Evolutionary conservation across 1,284 basidiomycete genomes (phyloP).

Genomic region (Trichosporon ovoides): DNA sequence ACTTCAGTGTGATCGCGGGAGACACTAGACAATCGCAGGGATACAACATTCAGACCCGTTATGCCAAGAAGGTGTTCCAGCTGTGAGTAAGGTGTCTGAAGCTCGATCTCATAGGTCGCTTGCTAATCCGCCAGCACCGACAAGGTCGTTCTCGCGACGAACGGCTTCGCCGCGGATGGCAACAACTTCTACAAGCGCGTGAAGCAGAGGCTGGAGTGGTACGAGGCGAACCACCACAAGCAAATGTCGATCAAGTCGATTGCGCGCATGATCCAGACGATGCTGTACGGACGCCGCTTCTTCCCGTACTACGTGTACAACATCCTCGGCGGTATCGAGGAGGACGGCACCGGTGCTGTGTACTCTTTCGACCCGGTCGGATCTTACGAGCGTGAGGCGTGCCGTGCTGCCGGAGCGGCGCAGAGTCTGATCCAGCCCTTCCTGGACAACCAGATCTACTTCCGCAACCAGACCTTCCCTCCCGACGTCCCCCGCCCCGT

Average conservation of each 20-base stretch:
- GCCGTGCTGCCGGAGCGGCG: conserved; percentile 87
- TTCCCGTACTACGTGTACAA: conserved; percentile 97
- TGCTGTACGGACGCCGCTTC: conserved; percentile 88
- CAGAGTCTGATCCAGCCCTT: conserved; percentile 87
- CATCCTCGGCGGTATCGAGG: conserved; percentile 88
- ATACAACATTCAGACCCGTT: conserved; percentile 90
- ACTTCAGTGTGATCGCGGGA: conserved; percentile 87
- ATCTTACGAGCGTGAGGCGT: conserved; percentile 89
- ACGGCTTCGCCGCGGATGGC: conserved; percentile 91
- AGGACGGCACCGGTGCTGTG: conserved; percentile 86
- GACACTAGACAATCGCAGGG: conserved; percentile 93
- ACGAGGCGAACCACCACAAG: conserved; percentile 86
- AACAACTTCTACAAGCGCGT: conserved; percentile 94
- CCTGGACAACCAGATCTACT: conserved; percentile 97
- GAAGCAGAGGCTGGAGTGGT: conserved; percentile 93
- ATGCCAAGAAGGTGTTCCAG: conserved; percentile 63
- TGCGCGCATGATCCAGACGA: conserved; percentile 88
- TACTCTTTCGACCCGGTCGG: conserved; percentile 97
- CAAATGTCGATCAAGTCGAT: conserved; percentile 88
- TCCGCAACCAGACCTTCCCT: conserved; percentile 71
- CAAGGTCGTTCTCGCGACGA: conserved; percentile 83
- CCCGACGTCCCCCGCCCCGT: conserved; percentile 55
- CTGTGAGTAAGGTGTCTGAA: conserved; percentile 37
- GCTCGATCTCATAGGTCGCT: too few species aligned
- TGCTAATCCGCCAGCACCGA: conserved; percentile 62